Evolutionary conservation across 768 basidiomycete species (phyloP).

Genomic region (Hirschioporus abietinus): DNA sequence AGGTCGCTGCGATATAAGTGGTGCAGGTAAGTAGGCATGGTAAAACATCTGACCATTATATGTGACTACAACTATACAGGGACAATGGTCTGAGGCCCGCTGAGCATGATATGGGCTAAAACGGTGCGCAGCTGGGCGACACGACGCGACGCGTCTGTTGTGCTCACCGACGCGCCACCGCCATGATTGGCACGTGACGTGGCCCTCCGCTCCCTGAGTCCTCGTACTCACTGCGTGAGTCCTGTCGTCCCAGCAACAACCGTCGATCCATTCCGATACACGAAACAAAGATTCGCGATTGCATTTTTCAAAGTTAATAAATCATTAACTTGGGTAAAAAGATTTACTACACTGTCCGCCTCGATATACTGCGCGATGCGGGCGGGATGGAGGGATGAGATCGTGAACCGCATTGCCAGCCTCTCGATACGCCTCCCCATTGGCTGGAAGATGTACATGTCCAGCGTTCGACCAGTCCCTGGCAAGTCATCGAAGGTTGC

Average conservation of each 20-base stretch:
- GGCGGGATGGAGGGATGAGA: no score
- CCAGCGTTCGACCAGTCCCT: no score
- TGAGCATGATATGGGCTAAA: not conserved
- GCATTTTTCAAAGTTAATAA: no score
- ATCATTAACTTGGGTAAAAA: no score
- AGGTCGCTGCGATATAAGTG: not conserved
- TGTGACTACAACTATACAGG: not conserved
- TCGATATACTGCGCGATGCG: no score
- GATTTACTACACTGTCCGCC: no score
- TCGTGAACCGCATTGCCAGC: no score
- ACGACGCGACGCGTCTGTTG: not conserved
- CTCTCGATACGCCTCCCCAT: no score
- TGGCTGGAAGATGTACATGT: no score
- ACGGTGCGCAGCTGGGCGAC: not conserved
- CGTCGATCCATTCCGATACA: no score
- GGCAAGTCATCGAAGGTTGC: no score
- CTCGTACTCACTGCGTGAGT: not conserved
- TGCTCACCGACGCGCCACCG: not conserved
- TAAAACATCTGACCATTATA: not conserved
- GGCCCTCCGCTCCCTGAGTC: not conserved
- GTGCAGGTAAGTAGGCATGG: not conserved
- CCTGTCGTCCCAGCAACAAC: not conserved
- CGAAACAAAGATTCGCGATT: no score
- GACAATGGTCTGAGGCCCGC: not conserved
- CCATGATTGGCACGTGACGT: not conserved